Percentiles rank a stretch among this genome's conserved stretches.
Conservation (phyloP, 2,329 filamentous ascomycete genomes). For the Huntiella moniliformis region DNA sequence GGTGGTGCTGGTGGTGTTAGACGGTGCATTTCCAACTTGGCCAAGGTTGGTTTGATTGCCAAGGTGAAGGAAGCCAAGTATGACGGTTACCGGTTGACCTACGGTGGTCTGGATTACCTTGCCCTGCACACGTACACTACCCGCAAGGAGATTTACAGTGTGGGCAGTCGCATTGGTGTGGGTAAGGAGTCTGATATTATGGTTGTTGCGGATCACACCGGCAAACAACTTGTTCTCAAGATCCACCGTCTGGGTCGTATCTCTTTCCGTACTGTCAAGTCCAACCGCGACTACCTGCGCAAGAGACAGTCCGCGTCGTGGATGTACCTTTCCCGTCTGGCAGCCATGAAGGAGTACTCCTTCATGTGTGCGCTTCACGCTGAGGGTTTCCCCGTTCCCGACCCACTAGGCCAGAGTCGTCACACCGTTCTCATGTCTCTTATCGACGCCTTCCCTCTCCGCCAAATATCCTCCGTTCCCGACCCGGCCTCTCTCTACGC, state of each 20-base stretch:
- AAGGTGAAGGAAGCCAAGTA: constrained; percentile 92
- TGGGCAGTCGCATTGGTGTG: constrained; percentile 85
- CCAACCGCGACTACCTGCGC: constrained; percentile 85
- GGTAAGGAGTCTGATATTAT: constrained; percentile 97
- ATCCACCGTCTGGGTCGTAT: constrained; percentile 91
- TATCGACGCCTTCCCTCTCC: constrained; percentile 77
- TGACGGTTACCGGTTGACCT: constrained; percentile 90
- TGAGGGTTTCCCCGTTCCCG: constrained; percentile 76
- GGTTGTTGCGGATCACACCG: constrained; percentile 66
- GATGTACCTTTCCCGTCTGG: constrained; percentile 94
- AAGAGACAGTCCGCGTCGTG: constrained; percentile 65
- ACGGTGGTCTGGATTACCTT: constrained; percentile 95
- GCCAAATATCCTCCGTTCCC: constrained; percentile 69
- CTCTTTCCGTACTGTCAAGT: constrained; percentile 89
- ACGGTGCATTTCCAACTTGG: constrained; percentile 71
- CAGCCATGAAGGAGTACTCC: constrained; percentile 82
- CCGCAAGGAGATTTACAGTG: constrained; percentile 65
- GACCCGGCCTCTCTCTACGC: constrained; percentile 73
- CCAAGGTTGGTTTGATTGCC: constrained; percentile 80
- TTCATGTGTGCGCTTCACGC: constrained; percentile 78
- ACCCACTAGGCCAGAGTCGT: constrained; percentile 71
- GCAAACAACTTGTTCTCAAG: constrained; percentile 69
- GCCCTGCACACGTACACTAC: constrained; percentile 78
- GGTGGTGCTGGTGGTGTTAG: constrained; percentile 64
- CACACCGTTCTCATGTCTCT: constrained; percentile 95